Base-by-base conservation (phyloP, 2,329 filamentous ascomycete genomes). In the Seiridium cupressi region DNA sequence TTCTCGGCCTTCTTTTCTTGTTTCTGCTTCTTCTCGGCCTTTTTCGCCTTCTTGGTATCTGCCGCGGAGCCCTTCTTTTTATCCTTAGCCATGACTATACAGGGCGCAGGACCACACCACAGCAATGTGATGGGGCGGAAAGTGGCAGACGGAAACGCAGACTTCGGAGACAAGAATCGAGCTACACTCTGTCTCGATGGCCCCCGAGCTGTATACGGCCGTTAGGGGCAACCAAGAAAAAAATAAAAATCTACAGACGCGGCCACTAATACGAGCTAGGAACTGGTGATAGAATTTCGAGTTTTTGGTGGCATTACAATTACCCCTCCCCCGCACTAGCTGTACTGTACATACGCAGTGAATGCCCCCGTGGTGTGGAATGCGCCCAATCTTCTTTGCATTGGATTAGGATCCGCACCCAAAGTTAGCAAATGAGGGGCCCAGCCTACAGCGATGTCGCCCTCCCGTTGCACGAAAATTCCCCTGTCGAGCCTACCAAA, bases 1-100 rank as follows among this genome's bases (percentile, higher is more conserved):
- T 96, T 96, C 69, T 95, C 92, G 35, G 89, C 89, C 73, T 97
- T 97, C 75, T 91, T 95, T 71, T 90, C 89, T 74, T 95, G 91
- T 78, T 96, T 96, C 65, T 82, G 79, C 66, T 87, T 87, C 75
- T 89, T 89, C 68, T 88, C 85, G 34, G 84, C 84, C 72, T 75
- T 70, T 68, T 79, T 80, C 65, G 75, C 76, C 70, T 79, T 78
- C 61, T 81, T 81, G 57, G 70, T 68, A 32, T 79, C 74, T 38
- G 66, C 70, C 62, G 79, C 79, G 47, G 60, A 58, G 11, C 64
- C 64, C 65, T 79, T 79, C 62, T 81, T 79, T 63, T 81, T 80
- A 38, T 79, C 76, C 63, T 81, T 81, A 9, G 72, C 78, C 78
- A 81, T 81, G 44, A 13, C 13, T 13, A 42, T 8, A 13, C 7